Percentiles rank a stretch among this genome's conserved stretches.
Evolutionary conservation across 768 basidiomycete genomes (phyloP).

Genomic region (Lyophyllum semitale): DNA sequence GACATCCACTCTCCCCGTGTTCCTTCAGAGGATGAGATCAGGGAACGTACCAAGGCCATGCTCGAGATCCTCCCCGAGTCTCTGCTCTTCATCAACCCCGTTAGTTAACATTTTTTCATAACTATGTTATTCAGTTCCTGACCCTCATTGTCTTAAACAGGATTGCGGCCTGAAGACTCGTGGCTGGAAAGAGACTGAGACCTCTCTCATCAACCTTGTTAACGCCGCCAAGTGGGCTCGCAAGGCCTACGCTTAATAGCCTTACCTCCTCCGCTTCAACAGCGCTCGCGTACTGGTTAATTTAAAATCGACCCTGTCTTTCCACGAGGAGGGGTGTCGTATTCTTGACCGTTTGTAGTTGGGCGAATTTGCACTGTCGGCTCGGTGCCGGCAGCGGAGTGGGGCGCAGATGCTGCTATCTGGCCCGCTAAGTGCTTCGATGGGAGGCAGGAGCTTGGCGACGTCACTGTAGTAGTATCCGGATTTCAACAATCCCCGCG

Average conservation of each 20-base stretch:
- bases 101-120: constrained; percentile 25
- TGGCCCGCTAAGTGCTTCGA: constrained; percentile 40
- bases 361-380: constrained; percentile 28
- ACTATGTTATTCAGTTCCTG: constrained; percentile 7
- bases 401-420: constrained; percentile 36
- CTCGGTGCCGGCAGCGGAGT: constrained; percentile 22
- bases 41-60: constrained; percentile 86
- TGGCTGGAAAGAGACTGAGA: constrained; percentile 97
- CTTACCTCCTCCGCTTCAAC: constrained; percentile 78
- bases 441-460: constrained; percentile 39
- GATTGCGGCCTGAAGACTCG: constrained; percentile 99
- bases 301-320: constrained; percentile 37
- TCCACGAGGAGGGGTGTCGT: constrained; percentile 25
- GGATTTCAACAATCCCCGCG: constrained; percentile 83
- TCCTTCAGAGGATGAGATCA: constrained; percentile 90
- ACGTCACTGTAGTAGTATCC: constrained; percentile 47
- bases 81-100: constrained; percentile 90
- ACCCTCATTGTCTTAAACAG: constrained; percentile 26
- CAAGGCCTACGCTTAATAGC: constrained; percentile 69
- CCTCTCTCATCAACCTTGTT: constrained; percentile 85
- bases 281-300: constrained; percentile 77
- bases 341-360: constrained; percentile 58
- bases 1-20: constrained; percentile 99
- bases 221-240: constrained; percentile 94
- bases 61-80: constrained; percentile 78